Evolutionary conservation across 2,329 filamentous ascomycete species (phyloP).

Genomic region (Ascochyta clinopodiicola): DNA sequence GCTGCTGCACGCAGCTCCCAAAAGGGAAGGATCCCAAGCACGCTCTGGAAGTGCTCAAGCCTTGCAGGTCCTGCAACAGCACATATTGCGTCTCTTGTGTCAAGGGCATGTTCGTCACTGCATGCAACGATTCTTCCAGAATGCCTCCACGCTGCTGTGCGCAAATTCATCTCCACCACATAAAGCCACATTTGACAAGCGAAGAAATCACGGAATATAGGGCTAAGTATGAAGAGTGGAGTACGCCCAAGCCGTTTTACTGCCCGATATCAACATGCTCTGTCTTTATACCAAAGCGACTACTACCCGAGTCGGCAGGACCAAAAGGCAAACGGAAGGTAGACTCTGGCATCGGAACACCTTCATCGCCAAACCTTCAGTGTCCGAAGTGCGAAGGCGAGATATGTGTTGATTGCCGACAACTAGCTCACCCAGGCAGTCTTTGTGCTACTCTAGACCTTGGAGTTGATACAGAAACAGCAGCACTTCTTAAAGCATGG

Average conservation of each 20-base stretch:
- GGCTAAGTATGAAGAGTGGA: constrained; percentile 57
- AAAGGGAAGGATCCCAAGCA: constrained; percentile 12
- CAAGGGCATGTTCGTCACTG: constrained; percentile 50
- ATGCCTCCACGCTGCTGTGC: constrained; percentile 58
- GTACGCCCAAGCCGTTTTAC: constrained; percentile 54
- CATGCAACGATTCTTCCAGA: constrained; percentile 46
- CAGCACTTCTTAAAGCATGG: constrained; percentile 50
- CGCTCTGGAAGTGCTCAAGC: constrained; percentile 21
- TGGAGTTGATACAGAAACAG: constrained; percentile 46
- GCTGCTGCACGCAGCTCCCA: constrained; percentile 27
- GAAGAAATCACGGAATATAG: constrained; percentile 49
- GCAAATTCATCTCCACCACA: constrained; percentile 52
- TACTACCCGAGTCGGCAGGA: constrained; percentile 23
- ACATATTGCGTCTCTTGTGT: constrained; percentile 49
- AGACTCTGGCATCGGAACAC: constrained; percentile 37
- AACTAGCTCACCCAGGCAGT: constrained; percentile 48
- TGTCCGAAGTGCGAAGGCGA: constrained; percentile 54
- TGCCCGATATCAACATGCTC: constrained; percentile 59
- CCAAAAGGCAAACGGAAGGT: constrained; percentile 29
- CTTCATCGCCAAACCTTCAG: constrained; percentile 34
- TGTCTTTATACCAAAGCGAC: constrained; percentile 51
- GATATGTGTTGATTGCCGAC: constrained; percentile 55
- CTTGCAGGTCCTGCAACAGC: constrained; percentile 42
- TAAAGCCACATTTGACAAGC: constrained; percentile 42
- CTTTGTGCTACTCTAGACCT: constrained; percentile 44